Evolutionary conservation across 345 rosid genomes (phyloP), one percentile per base, ranked within the genome.

Genomic region (Eucalyptus tenuipes): DNA sequence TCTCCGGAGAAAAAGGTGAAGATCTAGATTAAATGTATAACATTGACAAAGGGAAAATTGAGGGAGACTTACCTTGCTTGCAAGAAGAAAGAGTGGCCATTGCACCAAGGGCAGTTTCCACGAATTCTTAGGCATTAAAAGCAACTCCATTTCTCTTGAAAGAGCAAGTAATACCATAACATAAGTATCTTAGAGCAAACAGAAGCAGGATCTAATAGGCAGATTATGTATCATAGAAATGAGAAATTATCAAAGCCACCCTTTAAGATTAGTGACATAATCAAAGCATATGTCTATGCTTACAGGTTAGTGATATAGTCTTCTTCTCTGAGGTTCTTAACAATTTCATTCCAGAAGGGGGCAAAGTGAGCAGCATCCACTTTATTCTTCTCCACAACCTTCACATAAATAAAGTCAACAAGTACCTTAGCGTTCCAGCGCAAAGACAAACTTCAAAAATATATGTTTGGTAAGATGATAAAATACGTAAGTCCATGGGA

Each of bases 21-120:
- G 82, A 37, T 75, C 27, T 75, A 12, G 7, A 37, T 75, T 75
- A 10, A 14, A 64, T 64, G 40, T n/a, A n/a, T 64, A 20, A 40
- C 82, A 37, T 17, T 33, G 42, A 68, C 82, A 25, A 75, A 37
- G 82, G 81, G 82, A 75, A 75, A 37, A 75, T 11, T 75, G 45
- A 11, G 22, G 80, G 2, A 25, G 87, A 31, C 87, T 89, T 87
- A 96, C 99, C 99, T 97, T 98, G 97, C 98, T 98, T 87, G 98
- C 94, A 93, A 98, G 99, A 92, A 98, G 99, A 94, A 98, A 98
- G 85, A 97, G 98, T 29, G 99, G 99, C 99, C 98, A 98, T 91
- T 97, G 99, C 85, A 98, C 96, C 92, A 98, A 89, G 27, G 93
- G 94, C 80, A 97, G 96, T 88, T 91, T 92, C 88, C 98, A 97